Conservation (phyloP, 2,329 filamentous ascomycete species). For the Phyllachora maydis region DNA sequence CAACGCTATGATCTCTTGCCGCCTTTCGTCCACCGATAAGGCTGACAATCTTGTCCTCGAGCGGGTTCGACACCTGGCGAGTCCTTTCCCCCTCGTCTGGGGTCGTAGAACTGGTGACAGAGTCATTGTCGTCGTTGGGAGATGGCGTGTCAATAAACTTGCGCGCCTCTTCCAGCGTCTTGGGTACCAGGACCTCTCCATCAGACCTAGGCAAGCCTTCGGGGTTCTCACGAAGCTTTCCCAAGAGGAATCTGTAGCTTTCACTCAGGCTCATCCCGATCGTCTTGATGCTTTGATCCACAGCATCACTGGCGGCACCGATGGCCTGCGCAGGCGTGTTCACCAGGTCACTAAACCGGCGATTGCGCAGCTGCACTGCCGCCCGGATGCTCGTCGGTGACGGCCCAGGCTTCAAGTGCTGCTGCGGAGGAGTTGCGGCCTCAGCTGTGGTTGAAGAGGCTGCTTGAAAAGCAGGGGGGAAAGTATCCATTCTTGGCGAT, state of each 20-base stretch:
- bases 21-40: conserved; percentile 46
- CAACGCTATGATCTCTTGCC: conserved; percentile 51
- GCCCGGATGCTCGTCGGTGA: conserved; percentile 21
- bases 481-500: conserved; percentile 26
- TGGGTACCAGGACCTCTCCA: conserved; percentile 51
- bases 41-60: conserved; percentile 47
- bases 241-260: conserved; percentile 85
- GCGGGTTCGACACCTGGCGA: conserved; percentile 8
- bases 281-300: conserved; percentile 80
- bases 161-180: conserved; percentile 80
- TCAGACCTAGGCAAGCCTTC: no score
- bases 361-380: conserved; percentile 36
- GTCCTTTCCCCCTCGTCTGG: conserved; percentile 22
- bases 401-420: conserved; percentile 12
- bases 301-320: conserved; percentile 63
- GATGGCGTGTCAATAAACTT: conserved; percentile 65
- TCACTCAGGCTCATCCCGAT: conserved; percentile 80
- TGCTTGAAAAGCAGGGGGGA: conserved; percentile 29
- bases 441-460: conserved; percentile 12
- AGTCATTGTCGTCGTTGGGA: conserved; percentile 29
- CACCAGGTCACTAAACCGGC: conserved; percentile 68
- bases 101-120: conserved; percentile 34
- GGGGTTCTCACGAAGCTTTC: conserved; percentile 53
- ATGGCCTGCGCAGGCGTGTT: conserved; percentile 68
- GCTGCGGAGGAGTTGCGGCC: conserved; percentile 12